phyloP scores from a whole-genome alignment of 169 alveolate genomes.

The Sarcocystis neurona region DNA sequence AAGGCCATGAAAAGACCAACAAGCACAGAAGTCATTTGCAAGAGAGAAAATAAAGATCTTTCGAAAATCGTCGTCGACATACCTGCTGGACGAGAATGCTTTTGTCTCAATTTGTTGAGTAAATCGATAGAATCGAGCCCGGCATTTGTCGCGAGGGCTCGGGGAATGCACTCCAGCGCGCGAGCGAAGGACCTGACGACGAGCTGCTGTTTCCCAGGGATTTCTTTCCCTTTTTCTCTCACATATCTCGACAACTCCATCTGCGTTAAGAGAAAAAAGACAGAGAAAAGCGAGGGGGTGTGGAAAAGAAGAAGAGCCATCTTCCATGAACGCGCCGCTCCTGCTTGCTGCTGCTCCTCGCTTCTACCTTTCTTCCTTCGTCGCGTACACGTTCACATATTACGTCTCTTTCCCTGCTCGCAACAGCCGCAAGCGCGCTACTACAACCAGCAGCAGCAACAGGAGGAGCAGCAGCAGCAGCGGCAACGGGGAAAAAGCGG shows the following conservation, averaged over 20 bases:
- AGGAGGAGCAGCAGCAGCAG: no score
- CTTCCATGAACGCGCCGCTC: not conserved
- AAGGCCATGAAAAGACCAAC: no score
- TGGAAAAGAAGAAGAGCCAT: not conserved
- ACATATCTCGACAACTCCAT: slow-evolving; percentile 81
- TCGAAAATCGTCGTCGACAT: slow-evolving; percentile 3
- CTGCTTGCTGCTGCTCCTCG: not conserved
- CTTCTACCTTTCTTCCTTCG: not conserved
- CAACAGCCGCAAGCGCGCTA: no score
- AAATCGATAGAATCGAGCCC: slow-evolving; percentile 95
- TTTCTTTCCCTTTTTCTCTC: slow-evolving; percentile 82
- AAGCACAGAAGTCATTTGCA: no score
- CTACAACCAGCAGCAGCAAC: no score
- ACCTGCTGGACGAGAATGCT: slow-evolving; percentile 82
- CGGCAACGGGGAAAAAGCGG: no score
- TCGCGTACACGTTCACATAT: no score
- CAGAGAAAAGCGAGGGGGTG: not conserved
- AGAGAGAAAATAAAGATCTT: no score
- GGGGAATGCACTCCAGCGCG: slow-evolving; percentile 96
- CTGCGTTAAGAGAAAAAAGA: not conserved
- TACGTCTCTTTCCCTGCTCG: no score
- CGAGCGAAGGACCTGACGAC: slow-evolving; percentile 92
- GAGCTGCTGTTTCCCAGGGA: slow-evolving; percentile 92
- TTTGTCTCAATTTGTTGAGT: slow-evolving; percentile 90
- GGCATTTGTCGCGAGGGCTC: slow-evolving; percentile 95